Base-by-base conservation (phyloP, 345 rosid species). In the Isatis tinctoria region DNA sequence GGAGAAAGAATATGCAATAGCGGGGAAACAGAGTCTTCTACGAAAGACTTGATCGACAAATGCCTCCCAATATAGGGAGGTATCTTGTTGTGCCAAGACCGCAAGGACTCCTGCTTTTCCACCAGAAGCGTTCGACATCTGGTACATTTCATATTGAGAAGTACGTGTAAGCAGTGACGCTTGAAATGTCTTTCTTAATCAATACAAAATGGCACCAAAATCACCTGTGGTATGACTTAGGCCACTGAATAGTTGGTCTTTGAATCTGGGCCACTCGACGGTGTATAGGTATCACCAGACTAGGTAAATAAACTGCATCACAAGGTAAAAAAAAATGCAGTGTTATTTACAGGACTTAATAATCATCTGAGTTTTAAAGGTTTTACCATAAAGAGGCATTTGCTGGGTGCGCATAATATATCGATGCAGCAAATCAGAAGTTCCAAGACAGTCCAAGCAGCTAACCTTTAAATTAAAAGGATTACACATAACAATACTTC, bases 161-260 rank as follows among this genome's bases (percentile, higher is more conserved):
- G 73, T 41, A 63, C 22, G 60, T 40, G 75, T 33, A 52, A 78
- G 78, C 9, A 64, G 43, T 20, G 44, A 70, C 27, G 37, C 52
- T 48, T 72, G 20, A 60, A 26, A 51, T 40, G 65, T 17, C 41
- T 62, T 54, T 56, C 28, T 30, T 57, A 14, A 67, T 40, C 6
- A 32, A 48, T 22, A 78, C 26, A 8, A 22, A 62, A 67, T 73
- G 65, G 61, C 68, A 57, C 58, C 45, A 37, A 39, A 68, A 40
- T 57, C 72, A 95, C 99, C 97, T 88, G 52, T 87, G 87, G 77
- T 83, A 81, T 37, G 97, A 88, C 81, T 90, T 90, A 65, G 99
- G 99, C 97, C 99, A 95, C 78, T 92, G 91, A 63, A 95, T 85
- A 59, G 79, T 83, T 75, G 93, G 92, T 77, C 75, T 92, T 65